phyloP scores from a whole-genome alignment of 169 alveolate species.

The Plasmodium sp. region DNA sequence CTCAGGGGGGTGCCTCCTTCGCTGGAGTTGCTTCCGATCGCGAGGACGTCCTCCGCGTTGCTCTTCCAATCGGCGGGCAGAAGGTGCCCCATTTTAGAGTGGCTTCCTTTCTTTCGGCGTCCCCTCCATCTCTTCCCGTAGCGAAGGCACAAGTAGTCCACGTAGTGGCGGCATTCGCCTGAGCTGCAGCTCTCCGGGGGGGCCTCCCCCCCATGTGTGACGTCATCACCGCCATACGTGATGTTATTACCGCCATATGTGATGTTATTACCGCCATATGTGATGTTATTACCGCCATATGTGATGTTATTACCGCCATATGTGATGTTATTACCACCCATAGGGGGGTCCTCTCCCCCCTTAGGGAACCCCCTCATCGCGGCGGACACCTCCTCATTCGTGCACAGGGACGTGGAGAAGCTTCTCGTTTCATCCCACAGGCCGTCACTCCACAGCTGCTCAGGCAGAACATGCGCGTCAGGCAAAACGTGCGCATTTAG shows the following conservation, averaged over 20 bases:
- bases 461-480: not conserved
- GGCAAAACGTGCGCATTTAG: not conserved
- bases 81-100: not conserved
- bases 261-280: too few relatives aligned
- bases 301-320: too few relatives aligned
- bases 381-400: not conserved
- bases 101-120: not conserved
- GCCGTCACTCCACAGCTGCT: not conserved
- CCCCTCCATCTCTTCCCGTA: not conserved
- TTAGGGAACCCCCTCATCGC: not conserved
- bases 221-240: too few relatives aligned
- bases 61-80: not conserved
- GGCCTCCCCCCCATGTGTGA: not conserved
- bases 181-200: conserved; percentile 11
- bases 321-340: too few relatives aligned
- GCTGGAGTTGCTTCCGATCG: not conserved
- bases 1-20: not conserved
- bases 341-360: not conserved
- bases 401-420: not conserved
- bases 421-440: not conserved
- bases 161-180: conserved; percentile 1
- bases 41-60: not conserved
- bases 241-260: too few relatives aligned
- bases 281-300: too few relatives aligned
- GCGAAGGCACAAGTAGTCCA: not conserved